phyloP scores from a whole-genome alignment of 768 basidiomycete genomes.

The Rhodotorula taiwanensis region DNA sequence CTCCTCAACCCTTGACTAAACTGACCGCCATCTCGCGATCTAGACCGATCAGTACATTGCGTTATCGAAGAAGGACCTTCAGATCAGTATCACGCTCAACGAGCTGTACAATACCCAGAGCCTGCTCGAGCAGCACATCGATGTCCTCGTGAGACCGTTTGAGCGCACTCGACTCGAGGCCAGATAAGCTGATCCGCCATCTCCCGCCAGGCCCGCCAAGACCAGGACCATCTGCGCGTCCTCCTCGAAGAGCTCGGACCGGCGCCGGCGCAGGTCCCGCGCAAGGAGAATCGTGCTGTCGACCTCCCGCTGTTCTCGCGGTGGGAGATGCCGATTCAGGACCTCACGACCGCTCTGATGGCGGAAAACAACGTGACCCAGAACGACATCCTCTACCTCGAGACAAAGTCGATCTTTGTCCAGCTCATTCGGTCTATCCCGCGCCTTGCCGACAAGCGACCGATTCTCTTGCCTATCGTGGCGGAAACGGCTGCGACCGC shows the following conservation, averaged over 20 bases:
- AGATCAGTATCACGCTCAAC: conserved; percentile 97
- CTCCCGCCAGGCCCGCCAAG: conserved; percentile 74
- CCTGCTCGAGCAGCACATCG: conserved; percentile 86
- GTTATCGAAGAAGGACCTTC: conserved; percentile 93
- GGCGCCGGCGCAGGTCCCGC: conserved; percentile 88
- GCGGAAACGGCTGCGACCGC: conserved; percentile 95
- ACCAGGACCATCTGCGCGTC: conserved; percentile 94
- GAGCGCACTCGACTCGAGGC: no score
- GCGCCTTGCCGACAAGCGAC: conserved; percentile 69
- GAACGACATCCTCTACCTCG: conserved; percentile 97
- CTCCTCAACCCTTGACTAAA: no score
- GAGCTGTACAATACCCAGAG: conserved; percentile 99
- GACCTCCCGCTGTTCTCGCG: conserved; percentile 89
- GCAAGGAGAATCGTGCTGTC: conserved; percentile 92
- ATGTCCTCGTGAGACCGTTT: conserved; percentile 66
- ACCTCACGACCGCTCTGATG: conserved; percentile 92
- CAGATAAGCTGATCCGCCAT: not conserved
- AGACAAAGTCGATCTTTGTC: conserved; percentile 98
- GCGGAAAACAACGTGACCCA: conserved; percentile 82
- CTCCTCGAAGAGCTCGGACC: conserved; percentile 91
- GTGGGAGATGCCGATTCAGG: conserved; percentile 98
- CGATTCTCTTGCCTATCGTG: conserved; percentile 77
- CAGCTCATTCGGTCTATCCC: conserved; percentile 94
- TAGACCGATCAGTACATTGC: conserved; percentile 99
- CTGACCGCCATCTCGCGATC: not conserved